These are phyloP conservation scores for Mesostigma viride DNA, from an alignment of 139 green algal species.

Conservation along the genomic window DNA sequence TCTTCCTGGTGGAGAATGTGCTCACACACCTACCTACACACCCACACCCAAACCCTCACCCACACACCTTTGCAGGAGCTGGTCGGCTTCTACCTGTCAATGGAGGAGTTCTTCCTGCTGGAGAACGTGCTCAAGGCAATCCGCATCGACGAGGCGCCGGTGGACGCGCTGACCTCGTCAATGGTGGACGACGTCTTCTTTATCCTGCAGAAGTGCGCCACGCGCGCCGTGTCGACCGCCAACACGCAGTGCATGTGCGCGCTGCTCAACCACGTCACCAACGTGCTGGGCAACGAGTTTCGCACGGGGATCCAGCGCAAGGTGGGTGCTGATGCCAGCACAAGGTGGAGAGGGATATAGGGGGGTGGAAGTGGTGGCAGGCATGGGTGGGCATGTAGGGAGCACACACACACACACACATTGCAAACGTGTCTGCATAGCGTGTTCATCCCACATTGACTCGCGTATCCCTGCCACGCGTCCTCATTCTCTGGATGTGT, in stretches of 20 bases:
- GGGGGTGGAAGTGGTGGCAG: too few species aligned
- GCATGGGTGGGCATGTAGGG: too few species aligned
- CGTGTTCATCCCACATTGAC: too few species aligned
- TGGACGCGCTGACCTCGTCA: conserved; percentile 55
- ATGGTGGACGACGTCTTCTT: conserved; percentile 95
- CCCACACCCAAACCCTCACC: too few species aligned
- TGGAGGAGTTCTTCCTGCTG: conserved; percentile 90
- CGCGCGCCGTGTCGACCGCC: conserved; percentile 53
- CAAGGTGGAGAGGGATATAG: too few species aligned
- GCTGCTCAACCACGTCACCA: conserved; percentile 39
- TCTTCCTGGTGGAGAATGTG: conserved; percentile 77
- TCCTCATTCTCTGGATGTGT: too few species aligned
- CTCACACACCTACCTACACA: too few species aligned
- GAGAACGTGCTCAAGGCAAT: conserved; percentile 78
- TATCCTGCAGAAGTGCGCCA: conserved; percentile 71
- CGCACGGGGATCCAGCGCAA: conserved; percentile 38
- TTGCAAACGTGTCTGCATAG: too few species aligned
- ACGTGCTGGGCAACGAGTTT: conserved; percentile 45
- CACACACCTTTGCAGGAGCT: too few species aligned
- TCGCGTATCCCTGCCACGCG: too few species aligned
- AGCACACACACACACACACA: too few species aligned
- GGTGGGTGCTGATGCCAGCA: conserved; percentile 34
- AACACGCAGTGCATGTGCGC: conserved; percentile 27
- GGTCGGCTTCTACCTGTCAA: conserved; percentile 64
- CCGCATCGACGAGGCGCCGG: conserved; percentile 60